Evolutionary conservation across 306 rosid genomes (phyloP).

Genomic region (Quercus glauca): DNA sequence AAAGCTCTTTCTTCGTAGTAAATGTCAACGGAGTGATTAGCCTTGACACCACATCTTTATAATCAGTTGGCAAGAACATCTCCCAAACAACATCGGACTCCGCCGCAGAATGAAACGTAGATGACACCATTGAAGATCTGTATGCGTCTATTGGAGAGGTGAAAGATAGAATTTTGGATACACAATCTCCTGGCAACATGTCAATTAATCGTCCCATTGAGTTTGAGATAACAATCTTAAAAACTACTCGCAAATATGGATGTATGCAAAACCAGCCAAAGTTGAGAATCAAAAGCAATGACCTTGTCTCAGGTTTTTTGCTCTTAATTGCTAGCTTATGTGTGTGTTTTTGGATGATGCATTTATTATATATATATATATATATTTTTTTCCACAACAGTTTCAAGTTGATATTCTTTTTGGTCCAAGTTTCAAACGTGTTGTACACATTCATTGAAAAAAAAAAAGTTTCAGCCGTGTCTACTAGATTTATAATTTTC

Average conservation of each 20-base stretch:
- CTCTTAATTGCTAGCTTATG: background rate
- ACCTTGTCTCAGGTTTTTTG: background rate
- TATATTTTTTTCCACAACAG: background rate
- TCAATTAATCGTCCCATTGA: slow-evolving; percentile 1
- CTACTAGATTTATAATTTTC: too few species aligned
- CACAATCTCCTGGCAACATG: slow-evolving; percentile 46
- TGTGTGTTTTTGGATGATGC: background rate
- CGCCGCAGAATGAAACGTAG: slow-evolving; percentile 33
- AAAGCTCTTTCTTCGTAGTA: slow-evolving; percentile 49
- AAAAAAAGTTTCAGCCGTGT: too few species aligned
- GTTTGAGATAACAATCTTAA: background rate
- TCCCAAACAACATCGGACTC: slow-evolving; percentile 57
- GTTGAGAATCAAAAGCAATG: background rate
- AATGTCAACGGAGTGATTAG: slow-evolving; percentile 20
- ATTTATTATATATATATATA: background rate
- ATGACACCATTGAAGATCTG: slow-evolving; percentile 37
- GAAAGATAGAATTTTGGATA: slow-evolving; percentile 34
- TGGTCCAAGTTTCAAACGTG: background rate
- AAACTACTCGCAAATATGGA: background rate
- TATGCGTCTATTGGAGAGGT: slow-evolving; percentile 52
- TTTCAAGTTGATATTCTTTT: background rate
- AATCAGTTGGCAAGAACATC: slow-evolving; percentile 51
- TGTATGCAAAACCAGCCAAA: too few species aligned
- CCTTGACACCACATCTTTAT: slow-evolving; percentile 32
- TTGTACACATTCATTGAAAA: background rate